Base-by-base conservation (phyloP, 257 asterid genomes). In the Salvia splendens region DNA sequence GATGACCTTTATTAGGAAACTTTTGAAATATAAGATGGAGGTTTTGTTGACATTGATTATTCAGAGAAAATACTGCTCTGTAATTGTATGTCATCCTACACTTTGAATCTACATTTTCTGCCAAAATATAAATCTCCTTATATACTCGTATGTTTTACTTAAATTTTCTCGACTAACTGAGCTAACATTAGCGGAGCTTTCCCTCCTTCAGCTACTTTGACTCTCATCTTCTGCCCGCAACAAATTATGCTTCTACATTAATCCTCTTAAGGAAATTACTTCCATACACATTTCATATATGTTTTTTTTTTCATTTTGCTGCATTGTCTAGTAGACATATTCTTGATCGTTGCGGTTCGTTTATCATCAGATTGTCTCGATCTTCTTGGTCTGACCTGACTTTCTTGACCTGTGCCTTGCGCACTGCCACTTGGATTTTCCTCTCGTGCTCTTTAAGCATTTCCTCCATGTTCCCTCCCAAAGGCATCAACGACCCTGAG, bases 401-500 rank as follows among this genome's bases (percentile, higher is more conserved):
- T 68, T 80, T 85, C 49, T 71, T 82, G 12, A 60, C 59, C 30
- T 88, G 80, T 9, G 95, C 84, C 82, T 81, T 88, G 54, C 91
- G 86, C 57, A 84, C 87, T 1, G 89, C 91, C 36, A 73, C 89
- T 76, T 88, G 93, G 58, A 88, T 84, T 62, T 83, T 90, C 57
- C 83, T 74, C 68, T 85, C 92, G 2, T 88, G 93, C 72, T 86
- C 96, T 73, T 81, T 86, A 32, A 88, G 79, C 90, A 85, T 80
- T 72, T 84, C 92, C 2, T 85, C 95, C 86, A 84, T 82, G 75
- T 81, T 84, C 10, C 85, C 87, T 2, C 93, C 96, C 5, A 84
- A 85, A 64, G 91, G 87, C 81, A 82, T 43, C 20, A 88, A 59
- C 55, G 87, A 93, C 60, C 96, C 96, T 2, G 96, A 88, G 81